Base-by-base conservation (phyloP, 1,139 yeast genomes). In the Cylindricascospora bacillispora region DNA sequence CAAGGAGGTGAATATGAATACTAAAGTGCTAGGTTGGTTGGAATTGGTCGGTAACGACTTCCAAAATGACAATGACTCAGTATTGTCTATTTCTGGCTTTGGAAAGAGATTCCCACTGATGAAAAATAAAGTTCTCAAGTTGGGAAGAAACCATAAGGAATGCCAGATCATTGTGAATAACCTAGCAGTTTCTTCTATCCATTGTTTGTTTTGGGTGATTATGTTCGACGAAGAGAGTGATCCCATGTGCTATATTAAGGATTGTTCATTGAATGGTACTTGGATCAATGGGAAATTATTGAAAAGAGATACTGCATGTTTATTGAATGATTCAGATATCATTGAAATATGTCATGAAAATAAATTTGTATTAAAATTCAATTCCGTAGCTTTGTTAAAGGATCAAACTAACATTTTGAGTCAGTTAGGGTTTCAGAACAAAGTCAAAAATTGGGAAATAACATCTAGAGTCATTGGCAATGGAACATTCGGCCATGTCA, bases 401-500 rank as follows among this genome's bases (percentile, higher is more conserved):
- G 21, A 7, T 10, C 36, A 14, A 20, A 31, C 7, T 35, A 34
- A 20, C 29, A 38, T 14, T 31, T 38, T 11, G 34, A 42, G 31
- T 13, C 26, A 41, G 35, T 17, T 29, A 47, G 21, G 44, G 6
- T 49, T 55, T 24, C 38, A 34, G 18, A 39, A 34, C 27, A 39
- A 32, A 6, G 39, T 60, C 7, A 45, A 47, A 4, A 45, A 52
- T 6, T 73, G 78, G 75, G 38, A 35, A 4, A 52, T 72, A 5
- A 45, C 63, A 3, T 48, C 60, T 4, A 57, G 60, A 21, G 43
- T 67, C 3, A 47, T 74, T 18, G 82, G 82, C 0, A 55, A 59
- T 25, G 83, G 83, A 0, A 67, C 79, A 0, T 74, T 72, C 59
- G 81, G 81, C 1, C 61, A 64, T 26, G 79, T 67, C 29, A 30